Percentiles rank a stretch among this genome's conserved stretches.
These are phyloP conservation scores for Neurospora sublineolata DNA, from an alignment of 495 filamentous ascomycete species.

Conservation along the genomic window DNA sequence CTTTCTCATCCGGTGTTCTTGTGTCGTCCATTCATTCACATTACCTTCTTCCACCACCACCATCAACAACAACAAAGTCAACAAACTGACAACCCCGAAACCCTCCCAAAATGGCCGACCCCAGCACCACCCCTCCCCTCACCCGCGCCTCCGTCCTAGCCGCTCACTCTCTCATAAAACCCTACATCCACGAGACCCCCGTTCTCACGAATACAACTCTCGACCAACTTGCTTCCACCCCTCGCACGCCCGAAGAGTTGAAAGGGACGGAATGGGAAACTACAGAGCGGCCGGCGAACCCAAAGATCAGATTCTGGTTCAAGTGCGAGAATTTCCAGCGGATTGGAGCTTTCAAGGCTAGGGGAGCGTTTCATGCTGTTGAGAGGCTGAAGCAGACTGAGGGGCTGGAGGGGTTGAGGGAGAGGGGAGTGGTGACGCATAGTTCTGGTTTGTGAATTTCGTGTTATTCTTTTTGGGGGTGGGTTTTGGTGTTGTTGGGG, in stretches of 20 bases:
- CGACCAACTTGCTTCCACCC: slow-evolving; percentile 55
- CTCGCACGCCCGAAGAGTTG: slow-evolving; percentile 43
- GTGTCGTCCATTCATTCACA: not conserved
- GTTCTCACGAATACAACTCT: slow-evolving; percentile 69
- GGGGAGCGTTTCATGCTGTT: slow-evolving; percentile 85
- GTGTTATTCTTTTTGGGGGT: not conserved
- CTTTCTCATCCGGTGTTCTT: not conserved
- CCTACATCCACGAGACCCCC: slow-evolving; percentile 72
- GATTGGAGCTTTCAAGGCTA: slow-evolving; percentile 85
- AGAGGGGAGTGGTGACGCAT: slow-evolving; percentile 79
- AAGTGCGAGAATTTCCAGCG: slow-evolving; percentile 94
- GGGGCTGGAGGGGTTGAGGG: slow-evolving; percentile 39
- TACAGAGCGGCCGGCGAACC: slow-evolving; percentile 46
- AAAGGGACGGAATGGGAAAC: slow-evolving; percentile 38
- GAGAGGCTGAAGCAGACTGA: slow-evolving; percentile 55
- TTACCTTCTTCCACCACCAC: not conserved
- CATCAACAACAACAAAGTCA: not conserved
- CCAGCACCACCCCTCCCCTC: slow-evolving; percentile 44
- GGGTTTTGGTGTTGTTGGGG: too few species aligned
- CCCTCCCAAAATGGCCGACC: slow-evolving; percentile 34
- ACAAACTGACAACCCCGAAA: not conserved
- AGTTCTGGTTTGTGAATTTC: slow-evolving; percentile 54
- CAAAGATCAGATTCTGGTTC: slow-evolving; percentile 71
- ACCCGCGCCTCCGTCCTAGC: slow-evolving; percentile 54
- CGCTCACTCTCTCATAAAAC: slow-evolving; percentile 62